A percentile compares a stretch with the other conserved stretches of the same genome.
Conservation (phyloP, 768 basidiomycete species). For the Symmetrospora coprosmae region DNA sequence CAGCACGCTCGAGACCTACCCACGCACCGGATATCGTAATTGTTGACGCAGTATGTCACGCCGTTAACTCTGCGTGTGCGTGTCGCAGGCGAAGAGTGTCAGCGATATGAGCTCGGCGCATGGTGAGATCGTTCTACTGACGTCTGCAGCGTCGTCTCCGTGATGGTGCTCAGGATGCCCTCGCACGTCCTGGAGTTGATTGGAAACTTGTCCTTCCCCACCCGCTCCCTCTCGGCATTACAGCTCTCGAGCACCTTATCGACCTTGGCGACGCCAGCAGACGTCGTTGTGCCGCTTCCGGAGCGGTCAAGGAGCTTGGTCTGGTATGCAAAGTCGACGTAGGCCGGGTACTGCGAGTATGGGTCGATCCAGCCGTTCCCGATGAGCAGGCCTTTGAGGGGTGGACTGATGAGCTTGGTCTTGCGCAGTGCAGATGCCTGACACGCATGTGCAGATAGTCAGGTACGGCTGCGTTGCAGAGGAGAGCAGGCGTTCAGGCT, state of each 20-base stretch:
- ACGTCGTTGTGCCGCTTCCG: slow-evolving; percentile 46
- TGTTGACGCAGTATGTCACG: slow-evolving; percentile 65
- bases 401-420: neutral
- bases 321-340: slow-evolving; percentile 68
- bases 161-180: slow-evolving; percentile 42
- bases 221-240: slow-evolving; percentile 40
- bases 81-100: too few relatives aligned
- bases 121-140: too few relatives aligned
- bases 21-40: slow-evolving; percentile 70
- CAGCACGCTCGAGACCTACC: neutral
- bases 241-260: slow-evolving; percentile 53
- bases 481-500: too few relatives aligned
- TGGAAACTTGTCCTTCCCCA: slow-evolving; percentile 36
- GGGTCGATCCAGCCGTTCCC: slow-evolving; percentile 98
- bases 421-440: slow-evolving; percentile 62
- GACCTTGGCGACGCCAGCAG: slow-evolving; percentile 52
- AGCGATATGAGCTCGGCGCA: too few relatives aligned
- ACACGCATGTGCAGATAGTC: neutral
- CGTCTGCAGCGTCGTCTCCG: slow-evolving; percentile 38
- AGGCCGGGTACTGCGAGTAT: slow-evolving; percentile 71
- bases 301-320: slow-evolving; percentile 57
- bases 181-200: slow-evolving; percentile 50
- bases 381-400: slow-evolving; percentile 55
- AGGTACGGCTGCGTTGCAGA: slow-evolving; percentile 17
- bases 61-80: slow-evolving; percentile 52